Percentiles rank a stretch among this genome's conserved stretches.
These are phyloP conservation scores for Cardiospermum halicacabum DNA, from an alignment of 345 rosid genomes.

Conservation along the genomic window DNA sequence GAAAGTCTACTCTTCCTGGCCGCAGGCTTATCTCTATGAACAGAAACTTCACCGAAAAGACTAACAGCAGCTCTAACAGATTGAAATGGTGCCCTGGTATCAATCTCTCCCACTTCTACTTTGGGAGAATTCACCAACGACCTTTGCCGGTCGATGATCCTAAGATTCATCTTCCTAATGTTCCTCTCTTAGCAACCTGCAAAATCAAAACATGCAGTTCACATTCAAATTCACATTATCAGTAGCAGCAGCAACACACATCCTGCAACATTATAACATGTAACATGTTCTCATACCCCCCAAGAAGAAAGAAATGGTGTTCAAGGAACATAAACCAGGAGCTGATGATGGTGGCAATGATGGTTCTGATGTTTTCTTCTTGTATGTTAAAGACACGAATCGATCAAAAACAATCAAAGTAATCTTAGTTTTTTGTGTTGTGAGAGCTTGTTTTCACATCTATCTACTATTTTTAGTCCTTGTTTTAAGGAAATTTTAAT, in stretches of 20 bases:
- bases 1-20: conserved; percentile 36
- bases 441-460: not conserved
- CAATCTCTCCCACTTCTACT: conserved; percentile 90
- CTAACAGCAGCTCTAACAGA: conserved; percentile 95
- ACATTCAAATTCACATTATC: not conserved
- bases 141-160: conserved; percentile 22
- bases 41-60: conserved; percentile 71
- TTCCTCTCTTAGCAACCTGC: conserved; percentile 5
- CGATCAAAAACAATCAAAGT: not conserved
- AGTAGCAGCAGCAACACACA: too few relatives aligned
- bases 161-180: conserved; percentile 51
- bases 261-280: not conserved
- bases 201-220: not conserved
- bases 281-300: not conserved
- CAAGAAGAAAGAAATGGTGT: not conserved
- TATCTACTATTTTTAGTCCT: not conserved
- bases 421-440: not conserved
- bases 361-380: not conserved
- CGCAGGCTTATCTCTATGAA: conserved; percentile 32
- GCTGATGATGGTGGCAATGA: not conserved
- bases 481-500: conserved; percentile 1
- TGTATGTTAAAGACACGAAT: not conserved
- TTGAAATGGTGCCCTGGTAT: conserved; percentile 84
- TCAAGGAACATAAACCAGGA: not conserved
- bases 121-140: conserved; percentile 43